Base-by-base conservation (phyloP, 1,284 basidiomycete genomes). In the Malassezia nana region DNA sequence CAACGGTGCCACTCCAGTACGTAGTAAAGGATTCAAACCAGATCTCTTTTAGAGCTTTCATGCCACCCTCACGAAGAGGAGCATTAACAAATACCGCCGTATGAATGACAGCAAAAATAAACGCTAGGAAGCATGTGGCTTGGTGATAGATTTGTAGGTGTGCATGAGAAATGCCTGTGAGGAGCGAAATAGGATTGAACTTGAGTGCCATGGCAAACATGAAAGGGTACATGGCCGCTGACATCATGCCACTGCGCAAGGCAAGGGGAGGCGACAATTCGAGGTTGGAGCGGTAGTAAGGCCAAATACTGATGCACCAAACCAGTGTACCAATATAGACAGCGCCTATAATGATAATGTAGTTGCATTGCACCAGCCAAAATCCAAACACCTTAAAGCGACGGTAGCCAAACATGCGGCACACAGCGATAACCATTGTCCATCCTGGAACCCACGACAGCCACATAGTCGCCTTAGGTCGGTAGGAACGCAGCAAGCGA, bases 121-220 rank as follows among this genome's bases (percentile, higher is more conserved):
- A 52, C 46, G 63, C 55, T 26, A 72, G 58, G 13, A 66, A 53
- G 10, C 59, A 63, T 3, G 63, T 51, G 58, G 66, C 70, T 42
- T 68, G 66, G 44, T 72, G 69, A 44, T 63, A 72, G n/a, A 70
- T 50, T 45, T 69, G 63, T n/a, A 70, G 57, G 10, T 57, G 50
- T 46, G 68, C 69, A 24, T 68, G 62, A 16, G 59, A 58, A 31
- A 62, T 48, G 6, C 64, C 67, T 0, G 66, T 64, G 8, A 69
- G 46, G 7, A 63, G 28, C 9, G 63, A 54, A 22, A 72, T 58
- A 24, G 65, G 60, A 46, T 68, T 72, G 58, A 68, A 54, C 46
- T 69, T 69, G 44, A 54, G 56, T 0, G 56, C 62, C 3, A 66
- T 52, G 13, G 55, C 56, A 41, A 63, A 65, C 50, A 67, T 55